Evolutionary conservation across 805 yeast species (phyloP), one percentile per base, ranked within the genome.

Genomic region (Metschnikowia continentalis): DNA sequence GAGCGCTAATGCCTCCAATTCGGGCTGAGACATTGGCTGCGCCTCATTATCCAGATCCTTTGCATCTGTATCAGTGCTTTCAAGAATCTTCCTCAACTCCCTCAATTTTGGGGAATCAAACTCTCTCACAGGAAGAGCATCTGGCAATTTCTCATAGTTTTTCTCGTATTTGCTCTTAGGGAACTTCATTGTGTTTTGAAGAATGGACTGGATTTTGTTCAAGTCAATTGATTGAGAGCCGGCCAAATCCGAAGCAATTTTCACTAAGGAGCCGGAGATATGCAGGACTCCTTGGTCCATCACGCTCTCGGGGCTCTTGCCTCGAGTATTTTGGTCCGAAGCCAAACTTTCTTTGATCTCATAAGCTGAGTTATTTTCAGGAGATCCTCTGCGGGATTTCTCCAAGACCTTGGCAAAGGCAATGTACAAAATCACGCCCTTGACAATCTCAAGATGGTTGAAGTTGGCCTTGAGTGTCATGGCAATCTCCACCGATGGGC

Each of bases 41-140:
- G 37, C 39, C 5, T 49, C 53, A 5, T 15, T 32, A 15, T 44
- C 55, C n/a, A 41, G 15, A 4, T 48, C 54, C 23, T 53, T 40
- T n/a, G 41, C 15, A 5, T 39, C 50, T 36, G 39, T 52, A 49
- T 71, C 77, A 49, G 62, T 67, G 50, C 59, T 65, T 45, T 74
- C 78, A 50, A 74, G 67, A 10, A 60, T 53, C 66, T 92, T 91
- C 51, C 98, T 78, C 51, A 90, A 77, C 61, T 94, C 99, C 49
- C 98, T 76, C 50, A 92, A 73, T 55, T 83, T 87, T 4, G 97
- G 92, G 0, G 96, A 88, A 66, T 90, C 97, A 68, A 88, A 90
- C 49, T 81, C 84, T 54, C 95, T 81, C 26, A 79, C 72, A 1
- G 82, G 70, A 22, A 79, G 70, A 32, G 91, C 84, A 49, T 85